Base-by-base conservation (phyloP, 164 flowering plant genomes). In the Tetrastigma voinierianum region DNA sequence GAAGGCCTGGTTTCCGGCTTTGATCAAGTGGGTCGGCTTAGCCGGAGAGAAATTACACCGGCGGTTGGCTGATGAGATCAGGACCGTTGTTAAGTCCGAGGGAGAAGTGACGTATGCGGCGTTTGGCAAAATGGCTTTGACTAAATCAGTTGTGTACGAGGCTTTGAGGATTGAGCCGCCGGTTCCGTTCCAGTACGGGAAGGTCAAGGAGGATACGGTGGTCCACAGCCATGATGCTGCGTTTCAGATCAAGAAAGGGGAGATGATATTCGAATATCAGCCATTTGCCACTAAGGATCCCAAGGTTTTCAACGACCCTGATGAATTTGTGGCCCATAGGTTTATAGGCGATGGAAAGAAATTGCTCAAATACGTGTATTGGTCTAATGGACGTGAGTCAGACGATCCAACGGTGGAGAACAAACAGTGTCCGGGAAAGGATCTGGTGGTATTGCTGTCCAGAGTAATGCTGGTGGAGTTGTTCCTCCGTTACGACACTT, bases 321-420 rank as follows among this genome's bases (percentile, higher is more conserved):
- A 76, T 18, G 72, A 69, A 18, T 76, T 74, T 43, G 52, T 69
- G 4, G 65, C 40, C 32, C 49, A 77, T 9, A 68, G 87, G 44
- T 81, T 84, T 45, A 68, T 81, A 9, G 74, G 8, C 40, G 40
- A 64, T 10, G 83, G 82, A 1, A 75, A 76, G 64, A 77, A 71
- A 63, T 19, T 78, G 77, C 47, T 83, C 44, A 71, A 72, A 74
- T 74, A 83, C 19, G 79, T 83, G 15, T 72, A 68, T 10, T 83
- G 87, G 84, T 81, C 86, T 1, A 83, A 82, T 45, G 86, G 77
- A 16, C 69, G 70, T 0, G 86, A 82, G 62, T 75, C 73, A 7
- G 80, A 76, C 10, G 62, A 61, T 52, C 75, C 83, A 3, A 71
- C 69, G 25, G 65, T 59, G 18, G 69, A 32, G 15, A 73, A 77